Evolutionary conservation across 2,329 filamentous ascomycete genomes (phyloP), one percentile per base, ranked within the genome.

Genomic region (Aspergillus hortae): DNA sequence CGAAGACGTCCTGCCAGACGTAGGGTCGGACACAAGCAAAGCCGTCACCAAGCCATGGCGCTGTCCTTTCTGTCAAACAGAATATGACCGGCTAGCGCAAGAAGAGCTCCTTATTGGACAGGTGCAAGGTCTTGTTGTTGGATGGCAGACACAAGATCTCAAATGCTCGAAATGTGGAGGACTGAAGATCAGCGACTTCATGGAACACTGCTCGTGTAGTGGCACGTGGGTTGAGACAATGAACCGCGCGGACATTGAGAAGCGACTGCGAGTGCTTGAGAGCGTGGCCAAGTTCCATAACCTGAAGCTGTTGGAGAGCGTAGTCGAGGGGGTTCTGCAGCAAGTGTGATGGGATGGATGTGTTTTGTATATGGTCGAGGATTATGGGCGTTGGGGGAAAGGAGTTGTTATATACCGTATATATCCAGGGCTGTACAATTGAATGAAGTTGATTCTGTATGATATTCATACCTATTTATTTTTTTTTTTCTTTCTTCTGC

Each of bases 121-220:
- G 51, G 86, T 96, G 15, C 86, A 96, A 69, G 83, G 82, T 19
- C 74, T 87, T 66, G 77, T 90, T 6, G 80, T 90, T 23, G 84
- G 88, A 62, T 99, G 95, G 92, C 80, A 85, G 56, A 89, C 87
- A 32, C 92, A 97, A 74, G 94, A 99, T 69, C 73, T 97, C 52
- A 90, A 90, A 72, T 99, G 94, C 68, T 83, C 81, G 30, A 90
- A 90, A 61, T 86, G 83, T 62, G 71, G 70, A 40, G 63, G 74
- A 4, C 72, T 96, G 36, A 78, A 90, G 66, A 80, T 89, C 38
- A 97, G 96, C 68, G 92, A 96, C 65, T 95, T 97, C 63, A 91
- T 94, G 85, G 92, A 96, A 70, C 92, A 97, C 71, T 99, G 95
- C 72, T 88, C 86, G 10, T 99, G 94, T 76, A 90, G 89, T 55